Evolutionary conservation across 2,329 filamentous ascomycete genomes (phyloP).

Genomic region (Leptographium wingfieldii): DNA sequence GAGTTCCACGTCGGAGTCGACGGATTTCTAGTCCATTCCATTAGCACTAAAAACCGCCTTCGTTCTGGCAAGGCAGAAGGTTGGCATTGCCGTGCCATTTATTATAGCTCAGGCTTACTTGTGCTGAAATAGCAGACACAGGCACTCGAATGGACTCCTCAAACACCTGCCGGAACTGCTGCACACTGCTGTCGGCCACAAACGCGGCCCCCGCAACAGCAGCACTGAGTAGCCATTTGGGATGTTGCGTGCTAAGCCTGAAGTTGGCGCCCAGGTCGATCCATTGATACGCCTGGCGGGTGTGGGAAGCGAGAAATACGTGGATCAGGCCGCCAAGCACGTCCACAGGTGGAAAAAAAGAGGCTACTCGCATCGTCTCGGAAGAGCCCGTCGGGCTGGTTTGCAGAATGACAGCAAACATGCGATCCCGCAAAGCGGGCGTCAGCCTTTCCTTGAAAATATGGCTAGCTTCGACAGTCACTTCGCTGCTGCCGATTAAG

Average conservation of each 20-base stretch:
- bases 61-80: background rate
- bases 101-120: slow-evolving; percentile 21
- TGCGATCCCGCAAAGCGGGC: slow-evolving; percentile 39
- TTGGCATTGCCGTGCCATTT: slow-evolving; percentile 19
- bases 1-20: slow-evolving; percentile 29
- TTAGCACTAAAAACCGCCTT: background rate
- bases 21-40: slow-evolving; percentile 8
- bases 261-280: slow-evolving; percentile 47
- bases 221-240: slow-evolving; percentile 46
- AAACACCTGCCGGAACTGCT: slow-evolving; percentile 45
- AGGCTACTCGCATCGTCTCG: slow-evolving; percentile 39
- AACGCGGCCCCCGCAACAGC: slow-evolving; percentile 46
- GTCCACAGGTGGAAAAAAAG: slow-evolving; percentile 49
- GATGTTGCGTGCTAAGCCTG: slow-evolving; percentile 39
- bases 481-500: slow-evolving; percentile 20
- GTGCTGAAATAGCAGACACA: slow-evolving; percentile 15
- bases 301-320: slow-evolving; percentile 43
- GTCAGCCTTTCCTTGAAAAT: background rate
- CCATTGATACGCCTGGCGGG: slow-evolving; percentile 43
- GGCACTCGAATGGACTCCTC: slow-evolving; percentile 34
- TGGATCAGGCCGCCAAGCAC: slow-evolving; percentile 48
- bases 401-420: slow-evolving; percentile 49
- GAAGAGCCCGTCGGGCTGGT: slow-evolving; percentile 35
- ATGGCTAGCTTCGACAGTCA: slow-evolving; percentile 7
- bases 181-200: slow-evolving; percentile 35